Percentiles rank a stretch among this genome's conserved stretches.
Conservation (phyloP, 106 monocot genomes). For the Dioscorea alata region DNA sequence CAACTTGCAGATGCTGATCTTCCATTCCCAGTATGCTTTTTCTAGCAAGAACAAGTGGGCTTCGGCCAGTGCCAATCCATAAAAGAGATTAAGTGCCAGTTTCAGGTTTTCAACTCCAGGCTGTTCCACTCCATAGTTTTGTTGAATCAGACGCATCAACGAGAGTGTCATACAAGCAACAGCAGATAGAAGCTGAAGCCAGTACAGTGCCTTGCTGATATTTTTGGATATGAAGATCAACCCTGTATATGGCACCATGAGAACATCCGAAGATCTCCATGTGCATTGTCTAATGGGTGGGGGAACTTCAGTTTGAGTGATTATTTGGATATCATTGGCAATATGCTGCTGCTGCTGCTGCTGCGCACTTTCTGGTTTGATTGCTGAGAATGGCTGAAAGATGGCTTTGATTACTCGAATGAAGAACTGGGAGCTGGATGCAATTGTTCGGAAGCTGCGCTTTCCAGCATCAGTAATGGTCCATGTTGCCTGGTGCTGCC, state of each 20-base stretch:
- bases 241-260: slow-evolving; percentile 16
- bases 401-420: background rate
- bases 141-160: slow-evolving; percentile 26
- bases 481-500: slow-evolving; percentile 37
- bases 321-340: background rate
- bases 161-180: slow-evolving; percentile 32
- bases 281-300: background rate
- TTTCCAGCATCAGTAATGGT: slow-evolving; percentile 1
- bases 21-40: slow-evolving; percentile 57
- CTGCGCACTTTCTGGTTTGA: background rate
- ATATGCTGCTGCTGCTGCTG: background rate
- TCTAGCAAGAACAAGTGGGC: slow-evolving; percentile 52
- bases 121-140: slow-evolving; percentile 20
- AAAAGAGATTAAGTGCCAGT: slow-evolving; percentile 49
- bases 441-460: slow-evolving; percentile 3
- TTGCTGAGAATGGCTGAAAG: slow-evolving; percentile 2
- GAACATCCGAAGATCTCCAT: slow-evolving; percentile 22
- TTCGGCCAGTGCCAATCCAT: slow-evolving; percentile 40
- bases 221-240: slow-evolving; percentile 33
- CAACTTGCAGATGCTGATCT: slow-evolving; percentile 14
- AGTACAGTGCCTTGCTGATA: slow-evolving; percentile 36
- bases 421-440: slow-evolving; percentile 3
- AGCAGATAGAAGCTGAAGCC: slow-evolving; percentile 51
- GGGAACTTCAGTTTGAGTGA: background rate
- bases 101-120: slow-evolving; percentile 5